Evolutionary conservation across 805 yeast genomes (phyloP).

Genomic region (Yarrowia deformans): DNA sequence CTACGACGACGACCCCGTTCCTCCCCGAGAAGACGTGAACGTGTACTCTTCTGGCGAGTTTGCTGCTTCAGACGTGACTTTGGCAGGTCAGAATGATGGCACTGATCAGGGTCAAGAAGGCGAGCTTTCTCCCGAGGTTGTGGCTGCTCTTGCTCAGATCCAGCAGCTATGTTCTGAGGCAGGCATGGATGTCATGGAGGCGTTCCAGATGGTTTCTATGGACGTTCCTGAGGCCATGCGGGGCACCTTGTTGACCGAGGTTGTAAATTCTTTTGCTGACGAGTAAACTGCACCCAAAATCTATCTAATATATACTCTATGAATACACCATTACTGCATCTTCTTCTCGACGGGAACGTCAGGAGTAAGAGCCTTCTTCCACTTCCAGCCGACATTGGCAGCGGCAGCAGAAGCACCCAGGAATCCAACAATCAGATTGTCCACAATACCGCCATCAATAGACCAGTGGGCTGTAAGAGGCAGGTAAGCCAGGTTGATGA

Average conservation of each 20-base stretch:
- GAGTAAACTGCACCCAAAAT: background rate
- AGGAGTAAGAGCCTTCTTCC: conserved; percentile 41
- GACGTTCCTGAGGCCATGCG: conserved; percentile 28
- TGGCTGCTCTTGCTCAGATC: conserved; percentile 25
- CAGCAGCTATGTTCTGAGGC: conserved; percentile 13
- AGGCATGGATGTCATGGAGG: conserved; percentile 34
- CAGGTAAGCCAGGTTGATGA: conserved; percentile 53
- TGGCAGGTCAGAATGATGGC: conserved; percentile 29
- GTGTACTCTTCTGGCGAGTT: conserved; percentile 21
- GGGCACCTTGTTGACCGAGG: background rate
- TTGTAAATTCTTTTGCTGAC: background rate
- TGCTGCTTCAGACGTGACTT: conserved; percentile 18
- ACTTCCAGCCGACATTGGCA: conserved; percentile 43
- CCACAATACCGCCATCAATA: conserved; percentile 49
- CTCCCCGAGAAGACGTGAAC: conserved; percentile 23
- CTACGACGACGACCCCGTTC: conserved; percentile 32
- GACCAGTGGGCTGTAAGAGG: conserved; percentile 57
- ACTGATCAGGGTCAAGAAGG: conserved; percentile 10
- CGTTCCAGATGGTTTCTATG: conserved; percentile 22
- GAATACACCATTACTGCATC: conserved; percentile 12
- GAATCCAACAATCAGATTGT: conserved; percentile 50
- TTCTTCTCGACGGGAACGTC: conserved; percentile 28
- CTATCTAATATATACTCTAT: conserved; percentile 10
- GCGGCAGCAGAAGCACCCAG: conserved; percentile 52
- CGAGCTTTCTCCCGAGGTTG: conserved; percentile 23